Evolutionary conservation across 2,329 filamentous ascomycete species (phyloP).

Genomic region (Microdochium nivale): DNA sequence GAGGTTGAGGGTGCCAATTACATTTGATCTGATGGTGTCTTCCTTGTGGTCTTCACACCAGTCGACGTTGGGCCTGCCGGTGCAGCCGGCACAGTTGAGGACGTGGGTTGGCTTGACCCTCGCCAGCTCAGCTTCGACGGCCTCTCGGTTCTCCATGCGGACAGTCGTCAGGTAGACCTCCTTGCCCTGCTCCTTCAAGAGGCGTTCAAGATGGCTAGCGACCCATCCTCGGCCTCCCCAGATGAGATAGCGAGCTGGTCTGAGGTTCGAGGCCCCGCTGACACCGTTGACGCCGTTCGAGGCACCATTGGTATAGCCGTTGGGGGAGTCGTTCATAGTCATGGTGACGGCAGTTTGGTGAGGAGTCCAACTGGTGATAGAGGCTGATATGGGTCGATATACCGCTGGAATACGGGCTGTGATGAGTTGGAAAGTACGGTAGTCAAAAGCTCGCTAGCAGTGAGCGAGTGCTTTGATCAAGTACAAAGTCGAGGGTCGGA

Average conservation of each 20-base stretch:
- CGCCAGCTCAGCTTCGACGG: slow-evolving; percentile 47
- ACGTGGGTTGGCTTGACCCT: slow-evolving; percentile 56
- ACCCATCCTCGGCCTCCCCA: slow-evolving; percentile 59
- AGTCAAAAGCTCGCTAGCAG: not conserved
- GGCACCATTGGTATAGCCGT: not conserved
- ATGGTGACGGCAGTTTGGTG: not conserved
- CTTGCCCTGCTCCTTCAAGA: slow-evolving; percentile 52
- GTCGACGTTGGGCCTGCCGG: slow-evolving; percentile 60
- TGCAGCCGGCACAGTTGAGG: slow-evolving; percentile 57
- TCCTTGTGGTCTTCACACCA: slow-evolving; percentile 65
- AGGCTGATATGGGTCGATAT: not conserved
- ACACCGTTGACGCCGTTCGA: slow-evolving; percentile 7
- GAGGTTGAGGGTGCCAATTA: slow-evolving; percentile 55
- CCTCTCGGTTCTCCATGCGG: slow-evolving; percentile 56
- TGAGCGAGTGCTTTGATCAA: not conserved
- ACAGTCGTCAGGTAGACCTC: slow-evolving; percentile 51
- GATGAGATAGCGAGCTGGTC: slow-evolving; percentile 44
- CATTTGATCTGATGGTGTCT: slow-evolving; percentile 59
- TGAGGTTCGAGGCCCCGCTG: slow-evolving; percentile 6
- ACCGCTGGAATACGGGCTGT: not conserved
- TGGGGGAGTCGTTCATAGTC: not conserved
- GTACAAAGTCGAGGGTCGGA: not conserved
- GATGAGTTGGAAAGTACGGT: not conserved
- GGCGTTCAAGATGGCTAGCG: slow-evolving; percentile 48
- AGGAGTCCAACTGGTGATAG: not conserved